Evolutionary conservation across 176 grass and related monocot species (phyloP), one percentile per base, ranked within the genome.

Genomic region (Dendrocalamus sinicus): DNA sequence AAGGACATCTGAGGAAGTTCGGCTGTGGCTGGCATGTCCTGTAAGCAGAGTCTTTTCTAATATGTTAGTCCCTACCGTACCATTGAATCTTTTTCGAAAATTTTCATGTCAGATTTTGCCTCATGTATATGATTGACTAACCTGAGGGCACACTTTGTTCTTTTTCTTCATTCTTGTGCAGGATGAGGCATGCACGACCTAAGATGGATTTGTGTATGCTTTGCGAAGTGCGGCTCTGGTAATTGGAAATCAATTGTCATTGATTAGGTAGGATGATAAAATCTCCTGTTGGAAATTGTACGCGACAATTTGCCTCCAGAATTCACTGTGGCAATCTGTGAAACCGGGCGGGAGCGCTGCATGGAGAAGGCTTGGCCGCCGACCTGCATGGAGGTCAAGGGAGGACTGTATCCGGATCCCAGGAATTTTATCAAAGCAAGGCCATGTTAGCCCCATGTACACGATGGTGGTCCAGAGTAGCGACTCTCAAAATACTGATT

Each of bases 131-230:
- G 30, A 22, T 45, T 20, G 22, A 12, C 14, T 81, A 53, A 75
- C 43, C 14, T 28, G 8, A 41, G 12, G 28, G n/a, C 4, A 9
- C 16, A 19, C 52, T 6, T 19, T 23, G 62, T n/a, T 84, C 12
- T 32, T 16, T 66, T 37, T 12, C n/a, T 46, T 59, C 35, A 12
- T 32, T 55, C 32, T 22, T 16, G 4, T 76, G 77, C 83, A 89
- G 88, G 70, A 81, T 12, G 20, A 22, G 23, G 77, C 72, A 44
- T 35, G n/a, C 84, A 20, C 24, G 8, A 9, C 53, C 7, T 43
- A 37, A 37, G 35, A 37, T 37, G 35, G 35, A 37, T 37, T 37
- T 37, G 35, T 37, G 35, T 37, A 37, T 37, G 35, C 35, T 37
- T 37, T 37, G 35, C 35, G 4, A 37, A 37, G 35, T 37, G 35